Evolutionary conservation across 1,284 basidiomycete genomes (phyloP).

Genomic region (Naganishia sp.): DNA sequence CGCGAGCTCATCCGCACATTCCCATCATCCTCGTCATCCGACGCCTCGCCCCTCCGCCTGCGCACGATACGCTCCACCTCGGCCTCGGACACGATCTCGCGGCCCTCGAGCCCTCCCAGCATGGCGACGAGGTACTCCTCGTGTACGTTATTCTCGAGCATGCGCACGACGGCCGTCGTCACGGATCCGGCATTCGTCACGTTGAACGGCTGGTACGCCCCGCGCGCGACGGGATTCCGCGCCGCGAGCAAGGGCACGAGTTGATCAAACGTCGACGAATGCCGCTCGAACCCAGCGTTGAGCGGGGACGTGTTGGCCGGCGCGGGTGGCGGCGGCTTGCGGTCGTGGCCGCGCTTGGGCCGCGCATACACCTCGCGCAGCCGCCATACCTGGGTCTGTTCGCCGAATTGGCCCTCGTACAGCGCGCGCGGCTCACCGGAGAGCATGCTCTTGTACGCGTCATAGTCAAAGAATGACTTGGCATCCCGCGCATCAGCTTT

Average conservation of each 20-base stretch:
- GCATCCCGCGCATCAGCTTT: no score
- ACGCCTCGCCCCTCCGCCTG: constrained; percentile 10
- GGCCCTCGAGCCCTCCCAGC: constrained; percentile 47
- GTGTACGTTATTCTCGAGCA: constrained; percentile 37
- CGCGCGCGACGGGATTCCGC: constrained; percentile 28
- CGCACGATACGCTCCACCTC: constrained; percentile 26
- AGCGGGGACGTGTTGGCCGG: constrained; percentile 24
- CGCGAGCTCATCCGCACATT: constrained; percentile 36
- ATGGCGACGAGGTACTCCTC: constrained; percentile 39
- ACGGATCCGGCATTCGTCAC: constrained; percentile 34
- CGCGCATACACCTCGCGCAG: constrained; percentile 57
- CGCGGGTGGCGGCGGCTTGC: not conserved
- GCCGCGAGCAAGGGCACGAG: constrained; percentile 17
- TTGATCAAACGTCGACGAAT: constrained; percentile 29
- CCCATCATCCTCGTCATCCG: constrained; percentile 37
- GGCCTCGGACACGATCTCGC: constrained; percentile 43
- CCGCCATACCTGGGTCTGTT: constrained; percentile 61
- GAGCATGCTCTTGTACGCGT: constrained; percentile 57
- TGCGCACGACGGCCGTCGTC: constrained; percentile 45
- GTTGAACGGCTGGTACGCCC: not conserved
- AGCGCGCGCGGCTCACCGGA: constrained; percentile 49
- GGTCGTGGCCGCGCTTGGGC: constrained; percentile 18
- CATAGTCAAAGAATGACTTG: constrained; percentile 63
- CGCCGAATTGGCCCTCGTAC: constrained; percentile 58
- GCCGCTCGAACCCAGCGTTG: constrained; percentile 24